Evolutionary conservation across 441 rosid genomes (phyloP).

Genomic region (Arabidopsis hybrid): DNA sequence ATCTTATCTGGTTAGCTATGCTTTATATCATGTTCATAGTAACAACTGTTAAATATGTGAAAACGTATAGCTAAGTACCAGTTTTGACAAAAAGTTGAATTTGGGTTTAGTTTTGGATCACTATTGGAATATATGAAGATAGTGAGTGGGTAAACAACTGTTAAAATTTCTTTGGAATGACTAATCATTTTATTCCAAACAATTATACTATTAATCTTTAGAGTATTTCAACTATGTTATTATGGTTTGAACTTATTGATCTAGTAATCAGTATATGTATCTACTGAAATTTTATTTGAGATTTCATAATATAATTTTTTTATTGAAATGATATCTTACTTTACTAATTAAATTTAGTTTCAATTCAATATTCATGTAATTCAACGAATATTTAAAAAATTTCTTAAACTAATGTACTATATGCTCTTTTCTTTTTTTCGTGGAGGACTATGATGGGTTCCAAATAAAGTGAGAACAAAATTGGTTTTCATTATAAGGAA

Average conservation of each 20-base stretch:
- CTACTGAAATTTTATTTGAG: neutral
- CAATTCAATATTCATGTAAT: neutral
- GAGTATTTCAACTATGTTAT: neutral
- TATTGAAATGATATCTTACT: neutral
- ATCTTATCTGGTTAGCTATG: neutral
- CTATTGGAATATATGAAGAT: conserved; percentile 15
- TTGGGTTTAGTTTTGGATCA: neutral
- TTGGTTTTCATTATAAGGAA: conserved; percentile 25
- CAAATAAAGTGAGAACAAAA: conserved; percentile 31
- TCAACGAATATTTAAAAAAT: neutral
- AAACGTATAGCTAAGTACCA: neutral
- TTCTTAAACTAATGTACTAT: conserved; percentile 20
- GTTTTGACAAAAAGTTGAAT: neutral
- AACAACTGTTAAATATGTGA: neutral
- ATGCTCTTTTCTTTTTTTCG: conserved; percentile 16
- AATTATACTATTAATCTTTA: neutral
- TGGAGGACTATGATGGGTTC: conserved; percentile 40
- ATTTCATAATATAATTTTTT: neutral
- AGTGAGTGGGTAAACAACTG: conserved; percentile 23
- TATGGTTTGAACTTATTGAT: neutral
- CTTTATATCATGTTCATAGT: neutral
- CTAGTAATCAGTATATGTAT: neutral
- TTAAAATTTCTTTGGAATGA: conserved; percentile 25
- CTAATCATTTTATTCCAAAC: conserved; percentile 9
- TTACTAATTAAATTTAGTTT: conserved; percentile 10